Evolutionary conservation across 1,284 basidiomycete genomes (phyloP), one percentile per base, ranked within the genome.

Genomic region (Ceratobasidium theobromae): DNA sequence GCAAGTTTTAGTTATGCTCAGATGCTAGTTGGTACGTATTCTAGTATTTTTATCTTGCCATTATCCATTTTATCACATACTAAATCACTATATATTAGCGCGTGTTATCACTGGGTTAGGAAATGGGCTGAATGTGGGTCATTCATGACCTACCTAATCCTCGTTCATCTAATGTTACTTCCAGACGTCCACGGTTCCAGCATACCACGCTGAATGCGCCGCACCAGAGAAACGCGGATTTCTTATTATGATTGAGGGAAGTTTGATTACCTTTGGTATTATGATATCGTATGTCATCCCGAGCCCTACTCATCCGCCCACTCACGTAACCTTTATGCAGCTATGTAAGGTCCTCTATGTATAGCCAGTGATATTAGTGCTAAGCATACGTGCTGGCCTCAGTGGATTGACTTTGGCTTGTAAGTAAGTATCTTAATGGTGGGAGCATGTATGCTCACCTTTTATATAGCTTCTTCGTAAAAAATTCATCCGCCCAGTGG

Each of bases 241-340:
- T 67, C 79, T 87, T 65, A 87, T 88, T 48, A 85, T 86, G 80
- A 78, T 88, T 46, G 86, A 88, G 75, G 85, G 86, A 3, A 83
- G 81, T 71, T 76, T 89, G 1, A 87, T 89, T 66, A 84, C 86
- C 1, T 85, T 86, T 70, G 87, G 87, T 68, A 83, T 88, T 71
- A 87, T 86, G 82, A 75, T 88, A 67, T 83, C 84, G 82, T 85
- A 69, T 76, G 83, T 81, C 16, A 3, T 43, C n/a, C 48, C 25
- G 12, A 16, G 5, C 21, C 6, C 16, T 33, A 6, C 9, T 4
- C n/a, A 5, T 16, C 4, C 16, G 28, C 32, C 16, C n/a, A 32
- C 49, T 52, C 12, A 52, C 5, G 49, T n/a, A n/a, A n/a, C 27
- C 16, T 21, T 58, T 80, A 79, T 38, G 78, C 79, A 79, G 81